phyloP scores from a whole-genome alignment of 805 yeast species.

The Danielia oregonensis region DNA sequence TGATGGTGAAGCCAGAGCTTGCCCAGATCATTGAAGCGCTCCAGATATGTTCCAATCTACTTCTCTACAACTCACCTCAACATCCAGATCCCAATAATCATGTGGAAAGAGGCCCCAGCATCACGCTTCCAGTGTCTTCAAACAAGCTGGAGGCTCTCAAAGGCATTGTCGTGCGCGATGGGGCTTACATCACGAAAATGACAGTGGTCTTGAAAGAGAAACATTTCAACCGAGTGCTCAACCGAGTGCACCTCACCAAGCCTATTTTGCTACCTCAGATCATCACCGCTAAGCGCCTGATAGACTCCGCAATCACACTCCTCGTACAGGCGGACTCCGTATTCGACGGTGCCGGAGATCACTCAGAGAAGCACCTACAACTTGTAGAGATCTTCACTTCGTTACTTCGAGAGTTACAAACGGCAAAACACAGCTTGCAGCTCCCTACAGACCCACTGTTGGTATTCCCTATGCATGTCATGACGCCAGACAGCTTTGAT shows the following conservation, averaged over 20 bases:
- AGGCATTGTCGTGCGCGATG: slow-evolving; percentile 57
- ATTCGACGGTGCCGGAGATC: slow-evolving; percentile 7
- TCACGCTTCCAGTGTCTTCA: slow-evolving; percentile 57
- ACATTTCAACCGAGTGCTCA: slow-evolving; percentile 32
- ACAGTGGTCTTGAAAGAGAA: slow-evolving; percentile 42
- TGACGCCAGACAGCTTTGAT: slow-evolving; percentile 33
- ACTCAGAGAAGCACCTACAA: slow-evolving; percentile 14
- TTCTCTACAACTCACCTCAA: slow-evolving; percentile 35
- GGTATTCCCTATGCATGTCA: slow-evolving; percentile 55
- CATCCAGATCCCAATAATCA: slow-evolving; percentile 24
- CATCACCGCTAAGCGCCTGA: slow-evolving; percentile 41
- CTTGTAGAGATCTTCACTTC: slow-evolving; percentile 23
- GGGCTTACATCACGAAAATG: slow-evolving; percentile 49
- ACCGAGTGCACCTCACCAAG: slow-evolving; percentile 23
- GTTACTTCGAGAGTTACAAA: slow-evolving; percentile 21
- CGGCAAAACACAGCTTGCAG: slow-evolving; percentile 28
- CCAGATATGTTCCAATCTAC: slow-evolving; percentile 33
- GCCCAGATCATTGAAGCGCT: slow-evolving; percentile 31
- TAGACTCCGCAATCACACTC: slow-evolving; percentile 32
- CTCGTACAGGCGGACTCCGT: slow-evolving; percentile 20
- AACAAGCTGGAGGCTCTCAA: slow-evolving; percentile 53
- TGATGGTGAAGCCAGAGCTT: slow-evolving; percentile 15
- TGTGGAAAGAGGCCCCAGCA: slow-evolving; percentile 33
- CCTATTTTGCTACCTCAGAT: slow-evolving; percentile 42
- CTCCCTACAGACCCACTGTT: slow-evolving; percentile 52